A percentile compares a stretch with the other conserved stretches of the same genome.
phyloP scores from a whole-genome alignment of 768 basidiomycete species.

The Trametopsis cervina region DNA sequence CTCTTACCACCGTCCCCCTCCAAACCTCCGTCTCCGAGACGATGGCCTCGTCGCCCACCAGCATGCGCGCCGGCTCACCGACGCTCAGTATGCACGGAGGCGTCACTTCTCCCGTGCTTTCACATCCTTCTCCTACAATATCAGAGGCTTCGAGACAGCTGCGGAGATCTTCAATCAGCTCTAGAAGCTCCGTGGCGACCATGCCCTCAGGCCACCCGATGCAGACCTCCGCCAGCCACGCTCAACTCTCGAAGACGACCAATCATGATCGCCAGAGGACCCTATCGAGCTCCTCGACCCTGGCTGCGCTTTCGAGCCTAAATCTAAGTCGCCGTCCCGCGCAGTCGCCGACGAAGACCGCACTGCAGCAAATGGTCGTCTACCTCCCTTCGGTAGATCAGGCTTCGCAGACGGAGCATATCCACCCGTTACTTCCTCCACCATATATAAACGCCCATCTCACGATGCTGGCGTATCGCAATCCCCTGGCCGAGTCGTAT shows the following conservation, averaged over 20 bases:
- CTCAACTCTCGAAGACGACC: slow-evolving; percentile 13
- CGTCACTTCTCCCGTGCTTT: slow-evolving; percentile 21
- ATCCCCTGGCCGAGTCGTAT: slow-evolving; percentile 63
- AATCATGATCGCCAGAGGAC: slow-evolving; percentile 25
- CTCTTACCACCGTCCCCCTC: slow-evolving; percentile 50
- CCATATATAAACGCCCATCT: slow-evolving; percentile 69
- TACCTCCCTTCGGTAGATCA: slow-evolving; percentile 63
- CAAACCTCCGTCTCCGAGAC: slow-evolving; percentile 38
- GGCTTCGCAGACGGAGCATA: slow-evolving; percentile 45
- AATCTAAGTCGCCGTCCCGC: slow-evolving; percentile 19
- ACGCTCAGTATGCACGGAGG: slow-evolving; percentile 33
- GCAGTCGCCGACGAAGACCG: slow-evolving; percentile 25
- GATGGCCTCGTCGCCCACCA: slow-evolving; percentile 28
- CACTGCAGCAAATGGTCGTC: slow-evolving; percentile 38
- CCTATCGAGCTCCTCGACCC: slow-evolving; percentile 22
- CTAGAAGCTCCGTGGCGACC: slow-evolving; percentile 51
- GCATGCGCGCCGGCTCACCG: slow-evolving; percentile 25
- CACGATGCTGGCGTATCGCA: slow-evolving; percentile 57
- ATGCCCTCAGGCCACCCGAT: slow-evolving; percentile 31
- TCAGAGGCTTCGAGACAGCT: slow-evolving; percentile 22
- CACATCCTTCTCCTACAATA: slow-evolving; percentile 21
- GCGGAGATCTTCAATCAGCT: slow-evolving; percentile 52
- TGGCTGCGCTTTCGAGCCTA: slow-evolving; percentile 22
- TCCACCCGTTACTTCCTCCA: slow-evolving; percentile 66
- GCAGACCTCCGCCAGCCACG: slow-evolving; percentile 21